Percentiles rank a stretch among this genome's conserved stretches.
phyloP scores from a whole-genome alignment of 108 stramenopile genomes.

The Schizochytrium sp. region DNA sequence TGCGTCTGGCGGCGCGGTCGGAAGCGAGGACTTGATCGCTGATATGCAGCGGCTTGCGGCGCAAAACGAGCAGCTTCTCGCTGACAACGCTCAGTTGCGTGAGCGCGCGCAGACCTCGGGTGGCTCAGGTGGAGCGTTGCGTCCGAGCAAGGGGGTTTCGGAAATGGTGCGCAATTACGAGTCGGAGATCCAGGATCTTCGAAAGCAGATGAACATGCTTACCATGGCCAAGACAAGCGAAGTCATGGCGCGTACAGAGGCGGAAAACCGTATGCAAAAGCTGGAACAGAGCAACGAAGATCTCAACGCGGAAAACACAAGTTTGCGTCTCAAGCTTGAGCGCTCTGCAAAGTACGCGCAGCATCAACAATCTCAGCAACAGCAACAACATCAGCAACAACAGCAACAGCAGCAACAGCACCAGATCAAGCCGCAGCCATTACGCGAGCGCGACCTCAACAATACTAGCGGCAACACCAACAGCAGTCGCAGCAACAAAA shows the following conservation, averaged over 20 bases:
- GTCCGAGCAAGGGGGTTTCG: background rate
- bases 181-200: background rate
- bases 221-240: background rate
- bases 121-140: background rate
- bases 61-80: background rate
- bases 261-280: background rate
- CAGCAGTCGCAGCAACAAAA: background rate
- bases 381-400: background rate
- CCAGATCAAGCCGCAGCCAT: background rate
- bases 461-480: background rate
- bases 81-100: background rate
- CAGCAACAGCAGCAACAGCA: background rate
- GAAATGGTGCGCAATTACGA: conserved; percentile 11
- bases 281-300: background rate
- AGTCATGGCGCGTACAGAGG: background rate
- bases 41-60: background rate
- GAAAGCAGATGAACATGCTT: background rate
- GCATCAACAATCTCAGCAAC: background rate
- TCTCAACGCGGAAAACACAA: background rate
- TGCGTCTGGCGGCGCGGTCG: background rate
- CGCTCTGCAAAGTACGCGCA: background rate
- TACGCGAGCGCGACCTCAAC: background rate
- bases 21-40: background rate
- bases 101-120: background rate
- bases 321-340: background rate